These are phyloP conservation scores for Plantago ovata DNA, from an alignment of 257 asterid species.

Conservation along the genomic window DNA sequence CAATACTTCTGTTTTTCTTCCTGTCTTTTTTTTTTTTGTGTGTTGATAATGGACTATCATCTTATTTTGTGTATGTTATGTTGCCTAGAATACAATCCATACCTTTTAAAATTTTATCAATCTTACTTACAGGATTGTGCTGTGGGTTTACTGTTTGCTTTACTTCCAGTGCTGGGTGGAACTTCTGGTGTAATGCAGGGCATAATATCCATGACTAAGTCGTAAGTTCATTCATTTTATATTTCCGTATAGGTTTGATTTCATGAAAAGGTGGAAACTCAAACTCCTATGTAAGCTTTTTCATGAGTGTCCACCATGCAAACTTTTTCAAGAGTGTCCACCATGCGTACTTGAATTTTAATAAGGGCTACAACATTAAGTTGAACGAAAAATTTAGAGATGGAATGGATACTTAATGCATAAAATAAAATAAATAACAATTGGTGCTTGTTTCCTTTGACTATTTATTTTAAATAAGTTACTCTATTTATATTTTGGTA, in stretches of 20 bases:
- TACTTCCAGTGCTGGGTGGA: constrained; percentile 98
- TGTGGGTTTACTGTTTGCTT: constrained; percentile 92
- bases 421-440: too few relatives aligned
- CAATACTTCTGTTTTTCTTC: neutral
- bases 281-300: neutral
- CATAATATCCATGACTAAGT: constrained; percentile 89
- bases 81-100: constrained; percentile 10
- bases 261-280: constrained; percentile 14
- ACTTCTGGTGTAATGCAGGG: constrained; percentile 94
- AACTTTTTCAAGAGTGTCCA: too few relatives aligned
- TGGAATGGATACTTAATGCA: too few relatives aligned
- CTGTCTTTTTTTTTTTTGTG: constrained; percentile 3
- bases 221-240: constrained; percentile 48
- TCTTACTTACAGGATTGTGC: constrained; percentile 83
- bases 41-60: constrained; percentile 1
- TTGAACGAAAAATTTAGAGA: too few relatives aligned
- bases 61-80: constrained; percentile 11
- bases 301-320: neutral
- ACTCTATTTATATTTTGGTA: too few relatives aligned
- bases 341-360: too few relatives aligned
- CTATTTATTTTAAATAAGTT: too few relatives aligned
- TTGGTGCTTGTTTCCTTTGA: too few relatives aligned
- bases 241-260: constrained; percentile 10
- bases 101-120: constrained; percentile 10
- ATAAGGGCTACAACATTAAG: too few relatives aligned